Evolutionary conservation across 768 basidiomycete species (phyloP).

Genomic region (Nidularia pulvinata): DNA sequence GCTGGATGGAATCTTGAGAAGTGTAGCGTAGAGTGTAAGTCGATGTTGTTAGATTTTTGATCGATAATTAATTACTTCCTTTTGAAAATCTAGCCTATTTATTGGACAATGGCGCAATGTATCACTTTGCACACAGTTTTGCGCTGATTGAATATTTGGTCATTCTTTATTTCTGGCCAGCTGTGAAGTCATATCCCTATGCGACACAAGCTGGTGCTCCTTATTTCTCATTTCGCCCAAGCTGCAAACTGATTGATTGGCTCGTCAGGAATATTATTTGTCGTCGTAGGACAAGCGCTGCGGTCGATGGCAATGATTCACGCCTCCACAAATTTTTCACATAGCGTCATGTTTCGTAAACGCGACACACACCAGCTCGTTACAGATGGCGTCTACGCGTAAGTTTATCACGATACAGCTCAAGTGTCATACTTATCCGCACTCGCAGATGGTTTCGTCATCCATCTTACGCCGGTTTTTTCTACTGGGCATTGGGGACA

Average conservation of each 20-base stretch:
- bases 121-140: conserved; percentile 80
- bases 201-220: conserved; percentile 55
- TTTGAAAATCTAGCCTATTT: conserved; percentile 70
- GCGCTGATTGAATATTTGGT: conserved; percentile 84
- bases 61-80: not conserved
- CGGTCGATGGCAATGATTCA: conserved; percentile 97
- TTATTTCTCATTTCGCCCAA: not conserved
- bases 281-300: conserved; percentile 71
- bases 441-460: conserved; percentile 80
- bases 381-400: conserved; percentile 90
- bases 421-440: not conserved
- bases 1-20: conserved; percentile 95
- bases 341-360: conserved; percentile 80
- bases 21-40: conserved; percentile 91
- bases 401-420: conserved; percentile 19
- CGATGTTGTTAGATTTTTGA: not conserved
- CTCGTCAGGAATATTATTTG: conserved; percentile 58
- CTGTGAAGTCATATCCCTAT: conserved; percentile 57
- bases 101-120: conserved; percentile 84
- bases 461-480: conserved; percentile 97
- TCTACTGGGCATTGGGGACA: conserved; percentile 96
- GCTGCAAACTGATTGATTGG: not conserved
- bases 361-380: conserved; percentile 76
- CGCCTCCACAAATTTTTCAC: conserved; percentile 92
- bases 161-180: conserved; percentile 66